These are phyloP conservation scores for Aspergillus nanangensis DNA, from an alignment of 495 filamentous ascomycete genomes.

Conservation along the genomic window DNA sequence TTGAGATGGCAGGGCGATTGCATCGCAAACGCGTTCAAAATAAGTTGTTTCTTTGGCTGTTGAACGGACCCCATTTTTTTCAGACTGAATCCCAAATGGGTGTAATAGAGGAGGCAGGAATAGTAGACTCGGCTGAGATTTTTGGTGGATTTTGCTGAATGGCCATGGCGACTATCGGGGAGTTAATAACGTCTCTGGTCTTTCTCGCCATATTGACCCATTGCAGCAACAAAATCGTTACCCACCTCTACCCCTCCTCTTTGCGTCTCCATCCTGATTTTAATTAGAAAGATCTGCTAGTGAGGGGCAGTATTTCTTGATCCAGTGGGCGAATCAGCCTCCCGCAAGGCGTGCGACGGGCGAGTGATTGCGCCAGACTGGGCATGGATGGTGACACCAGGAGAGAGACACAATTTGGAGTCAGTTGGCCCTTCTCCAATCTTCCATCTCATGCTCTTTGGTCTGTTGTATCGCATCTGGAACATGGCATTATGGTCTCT, in stretches of 20 bases:
- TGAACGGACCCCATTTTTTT: slow-evolving; percentile 1
- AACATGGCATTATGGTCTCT: too few relatives aligned
- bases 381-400: slow-evolving; percentile 1
- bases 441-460: too few relatives aligned
- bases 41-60: slow-evolving; percentile 40
- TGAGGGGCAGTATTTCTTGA: neutral
- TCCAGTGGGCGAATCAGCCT: neutral
- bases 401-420: neutral
- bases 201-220: too few relatives aligned
- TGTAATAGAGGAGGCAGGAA: too few relatives aligned
- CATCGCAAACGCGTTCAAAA: slow-evolving; percentile 56
- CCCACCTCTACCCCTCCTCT: neutral
- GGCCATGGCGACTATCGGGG: too few relatives aligned
- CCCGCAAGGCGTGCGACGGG: neutral
- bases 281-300: neutral
- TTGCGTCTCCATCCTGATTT: too few relatives aligned
- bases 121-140: too few relatives aligned
- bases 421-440: too few relatives aligned
- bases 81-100: neutral
- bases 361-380: neutral
- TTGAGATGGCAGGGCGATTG: slow-evolving; percentile 45
- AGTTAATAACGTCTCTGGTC: too few relatives aligned
- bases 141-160: too few relatives aligned
- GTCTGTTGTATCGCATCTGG: too few relatives aligned
- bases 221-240: neutral